Base-by-base conservation (phyloP, 805 yeast species). In the Priceomyces carsonii region DNA sequence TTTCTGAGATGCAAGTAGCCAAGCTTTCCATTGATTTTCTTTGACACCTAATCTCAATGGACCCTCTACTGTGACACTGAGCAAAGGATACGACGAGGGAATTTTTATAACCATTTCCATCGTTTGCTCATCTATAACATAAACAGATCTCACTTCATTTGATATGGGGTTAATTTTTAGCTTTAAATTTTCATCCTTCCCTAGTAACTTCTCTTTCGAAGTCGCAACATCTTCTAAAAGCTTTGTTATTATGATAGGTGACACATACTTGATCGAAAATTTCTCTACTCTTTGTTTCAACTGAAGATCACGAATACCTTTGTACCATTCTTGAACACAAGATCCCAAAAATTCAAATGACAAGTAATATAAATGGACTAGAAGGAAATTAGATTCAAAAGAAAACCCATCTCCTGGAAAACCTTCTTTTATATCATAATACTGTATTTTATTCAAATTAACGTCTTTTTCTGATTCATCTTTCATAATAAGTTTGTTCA, bases 21-120 rank as follows among this genome's bases (percentile, higher is more conserved):
- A 93, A 2, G 95, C 88, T 48, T 87, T 83, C 95, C 96, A 90
- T 59, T 86, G 89, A 42, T 78, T 80, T 48, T 91, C 98, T 44
- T 84, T 85, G 10, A 91, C 95, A 14, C 98, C 98, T 21, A 88
- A 73, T 42, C 95, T 70, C 31, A 78, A 70, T 0, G 88, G 77
- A 3, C 96, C 97, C 29, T 77, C 78, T 1, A 93, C 89, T 6
- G 69, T 66, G 7, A 93, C 82, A 44, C 77, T 82, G 2, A 79
- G 75, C 26, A 91, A 72, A 7, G 99, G 99, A 48, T 80, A 93
- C 25, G 78, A 73, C 0, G 66, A 51, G 0, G 98, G 98, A 6
- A 91, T 62, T 28, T 71, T 71, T 41, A 91, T 79, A 0, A 80
- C 74, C 66, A 95, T 75, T 48, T 86, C 95, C 73, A 90, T 71